Evolutionary conservation across 2,329 filamentous ascomycete species (phyloP).

Genomic region (Penicillium sp.): DNA sequence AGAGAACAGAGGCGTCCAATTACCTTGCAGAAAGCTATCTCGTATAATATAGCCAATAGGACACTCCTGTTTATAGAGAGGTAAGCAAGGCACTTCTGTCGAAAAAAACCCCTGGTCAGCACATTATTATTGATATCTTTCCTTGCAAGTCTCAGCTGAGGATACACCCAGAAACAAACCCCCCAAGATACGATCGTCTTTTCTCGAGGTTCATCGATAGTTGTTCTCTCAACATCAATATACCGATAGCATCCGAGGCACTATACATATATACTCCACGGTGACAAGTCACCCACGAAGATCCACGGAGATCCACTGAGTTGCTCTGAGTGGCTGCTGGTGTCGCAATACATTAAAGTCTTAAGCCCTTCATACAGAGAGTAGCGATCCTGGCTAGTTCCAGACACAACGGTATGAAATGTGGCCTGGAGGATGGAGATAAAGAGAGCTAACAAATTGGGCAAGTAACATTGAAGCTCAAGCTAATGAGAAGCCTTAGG

Average conservation of each 20-base stretch:
- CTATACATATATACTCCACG: neutral
- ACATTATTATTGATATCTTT: neutral
- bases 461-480: neutral
- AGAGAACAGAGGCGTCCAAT: neutral
- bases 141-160: neutral
- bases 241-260: neutral
- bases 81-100: neutral
- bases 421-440: neutral
- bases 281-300: neutral
- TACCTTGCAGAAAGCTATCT: neutral
- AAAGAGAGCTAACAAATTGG: too few species aligned
- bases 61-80: neutral
- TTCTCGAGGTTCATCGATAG: neutral
- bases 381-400: neutral
- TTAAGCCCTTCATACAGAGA: neutral
- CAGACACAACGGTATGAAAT: too few species aligned
- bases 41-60: neutral
- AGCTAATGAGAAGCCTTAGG: neutral
- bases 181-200: neutral
- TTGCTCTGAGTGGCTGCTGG: slow-evolving; percentile 6
- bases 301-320: neutral
- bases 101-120: neutral
- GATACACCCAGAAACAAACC: neutral
- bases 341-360: slow-evolving; percentile 14
- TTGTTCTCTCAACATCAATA: neutral